phyloP scores from a whole-genome alignment of 2,329 filamentous ascomycete genomes.

The Kalmusia sp. region DNA sequence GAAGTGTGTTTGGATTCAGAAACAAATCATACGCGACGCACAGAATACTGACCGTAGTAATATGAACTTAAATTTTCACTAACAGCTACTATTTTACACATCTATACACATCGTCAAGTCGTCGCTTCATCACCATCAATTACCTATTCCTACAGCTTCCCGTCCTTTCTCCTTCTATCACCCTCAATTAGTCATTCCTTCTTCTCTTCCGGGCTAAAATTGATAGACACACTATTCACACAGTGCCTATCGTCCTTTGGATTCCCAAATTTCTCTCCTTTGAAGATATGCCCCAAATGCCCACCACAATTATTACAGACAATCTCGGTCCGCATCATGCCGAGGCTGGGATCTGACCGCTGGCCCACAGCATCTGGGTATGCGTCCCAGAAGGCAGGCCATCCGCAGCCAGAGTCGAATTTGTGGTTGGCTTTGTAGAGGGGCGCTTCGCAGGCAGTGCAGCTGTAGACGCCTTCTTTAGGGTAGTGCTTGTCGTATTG shows the following conservation, averaged over 20 bases:
- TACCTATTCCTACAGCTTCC: neutral
- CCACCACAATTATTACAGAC: conserved; percentile 94
- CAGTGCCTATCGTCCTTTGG: conserved; percentile 97
- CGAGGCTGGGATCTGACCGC: conserved; percentile 76
- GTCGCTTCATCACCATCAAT: neutral
- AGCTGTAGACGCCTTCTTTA: conserved; percentile 78
- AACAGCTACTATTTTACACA: neutral
- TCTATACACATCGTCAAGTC: neutral
- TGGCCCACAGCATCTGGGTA: conserved; percentile 88
- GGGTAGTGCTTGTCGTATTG: conserved; percentile 89
- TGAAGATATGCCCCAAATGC: conserved; percentile 89
- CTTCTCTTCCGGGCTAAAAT: conserved; percentile 75
- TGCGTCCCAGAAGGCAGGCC: conserved; percentile 97
- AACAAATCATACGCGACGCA: too few relatives aligned
- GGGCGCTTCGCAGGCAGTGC: conserved; percentile 83
- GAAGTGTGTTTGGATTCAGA: too few relatives aligned
- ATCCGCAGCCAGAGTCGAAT: conserved; percentile 95
- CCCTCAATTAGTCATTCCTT: conserved; percentile 24
- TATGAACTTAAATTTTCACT: too few relatives aligned
- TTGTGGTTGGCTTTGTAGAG: conserved; percentile 95
- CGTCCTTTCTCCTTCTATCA: neutral
- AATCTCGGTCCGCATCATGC: conserved; percentile 91
- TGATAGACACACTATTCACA: conserved; percentile 91
- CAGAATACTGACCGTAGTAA: too few relatives aligned
- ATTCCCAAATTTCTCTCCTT: conserved; percentile 82